Conservation (phyloP, 805 yeast genomes). For the Jamesozyma jinghongensis region DNA sequence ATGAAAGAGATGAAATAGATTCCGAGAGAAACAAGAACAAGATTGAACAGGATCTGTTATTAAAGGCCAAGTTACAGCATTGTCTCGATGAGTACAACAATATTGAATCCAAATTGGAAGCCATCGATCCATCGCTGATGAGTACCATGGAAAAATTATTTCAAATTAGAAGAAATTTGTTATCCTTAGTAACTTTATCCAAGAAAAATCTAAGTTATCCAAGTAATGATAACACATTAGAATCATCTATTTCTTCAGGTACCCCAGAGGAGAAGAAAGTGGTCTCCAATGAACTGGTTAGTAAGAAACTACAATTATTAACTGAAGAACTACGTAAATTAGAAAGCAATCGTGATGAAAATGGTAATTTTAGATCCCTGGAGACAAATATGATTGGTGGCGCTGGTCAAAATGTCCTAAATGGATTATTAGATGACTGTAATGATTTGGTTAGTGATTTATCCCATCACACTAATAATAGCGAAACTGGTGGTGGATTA, state of each 20-base stretch:
- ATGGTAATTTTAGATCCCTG: slow-evolving; percentile 43
- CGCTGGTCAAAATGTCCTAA: slow-evolving; percentile 43
- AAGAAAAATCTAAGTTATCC: slow-evolving; percentile 14
- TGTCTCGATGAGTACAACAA: slow-evolving; percentile 50
- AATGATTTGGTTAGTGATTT: slow-evolving; percentile 65
- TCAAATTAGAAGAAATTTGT: slow-evolving; percentile 50
- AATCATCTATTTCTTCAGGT: slow-evolving; percentile 5
- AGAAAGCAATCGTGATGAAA: slow-evolving; percentile 43
- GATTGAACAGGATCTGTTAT: slow-evolving; percentile 50
- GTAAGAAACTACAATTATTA: slow-evolving; percentile 29
- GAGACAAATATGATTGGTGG: slow-evolving; percentile 29
- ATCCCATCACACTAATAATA: slow-evolving; percentile 30
- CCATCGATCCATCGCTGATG: slow-evolving; percentile 43
- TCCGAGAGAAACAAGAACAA: slow-evolving; percentile 33
- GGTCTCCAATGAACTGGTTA: slow-evolving; percentile 13
- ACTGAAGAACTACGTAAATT: slow-evolving; percentile 34
- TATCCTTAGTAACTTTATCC: slow-evolving; percentile 39
- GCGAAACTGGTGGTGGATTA: slow-evolving; percentile 20
- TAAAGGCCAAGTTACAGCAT: slow-evolving; percentile 56
- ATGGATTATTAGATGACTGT: slow-evolving; percentile 78
- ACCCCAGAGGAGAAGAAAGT: slow-evolving; percentile 9
- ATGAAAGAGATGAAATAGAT: slow-evolving; percentile 13
- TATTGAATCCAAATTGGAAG: slow-evolving; percentile 48
- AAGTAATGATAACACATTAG: slow-evolving; percentile 4
- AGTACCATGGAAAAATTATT: slow-evolving; percentile 52